These are phyloP conservation scores for Biscogniauxia marginata DNA, from an alignment of 2,329 filamentous ascomycete species.

Conservation along the genomic window DNA sequence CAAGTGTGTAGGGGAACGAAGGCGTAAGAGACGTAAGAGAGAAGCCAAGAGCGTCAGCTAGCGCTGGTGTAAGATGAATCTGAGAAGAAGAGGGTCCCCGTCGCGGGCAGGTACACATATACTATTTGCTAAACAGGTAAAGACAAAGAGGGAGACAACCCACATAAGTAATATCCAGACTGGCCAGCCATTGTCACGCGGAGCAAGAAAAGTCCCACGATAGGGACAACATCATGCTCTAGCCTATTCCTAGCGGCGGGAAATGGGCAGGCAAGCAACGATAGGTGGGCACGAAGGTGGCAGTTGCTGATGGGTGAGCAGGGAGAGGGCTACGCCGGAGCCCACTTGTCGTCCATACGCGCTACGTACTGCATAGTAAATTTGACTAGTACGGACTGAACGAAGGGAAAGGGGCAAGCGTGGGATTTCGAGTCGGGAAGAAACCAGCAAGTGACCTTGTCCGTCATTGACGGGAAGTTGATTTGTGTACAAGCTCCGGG, in stretches of 20 bases:
- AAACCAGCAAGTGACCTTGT: background rate
- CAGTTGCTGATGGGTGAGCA: constrained; percentile 16
- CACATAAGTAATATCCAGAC: background rate
- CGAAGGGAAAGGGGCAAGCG: background rate
- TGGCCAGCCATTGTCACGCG: background rate
- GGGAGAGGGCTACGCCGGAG: constrained; percentile 16
- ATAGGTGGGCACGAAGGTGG: constrained; percentile 15
- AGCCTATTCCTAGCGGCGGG: background rate
- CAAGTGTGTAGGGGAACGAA: background rate
- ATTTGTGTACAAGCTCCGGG: background rate
- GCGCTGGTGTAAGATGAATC: background rate
- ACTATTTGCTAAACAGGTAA: background rate
- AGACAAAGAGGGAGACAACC: background rate
- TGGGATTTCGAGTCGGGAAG: background rate
- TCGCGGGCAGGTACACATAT: background rate
- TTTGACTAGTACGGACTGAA: constrained; percentile 3
- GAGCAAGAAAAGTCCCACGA: background rate
- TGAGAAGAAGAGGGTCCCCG: background rate
- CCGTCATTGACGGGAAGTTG: background rate
- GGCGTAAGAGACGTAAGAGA: background rate
- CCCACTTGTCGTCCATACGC: constrained; percentile 13
- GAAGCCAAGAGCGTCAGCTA: too few species aligned
- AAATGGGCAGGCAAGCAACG: constrained; percentile 10
- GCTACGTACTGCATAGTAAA: constrained; percentile 12
- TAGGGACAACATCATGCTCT: background rate